Percentiles rank a stretch among this genome's conserved stretches.
phyloP scores from a whole-genome alignment of 805 yeast genomes.

The Candida wancherniae region DNA sequence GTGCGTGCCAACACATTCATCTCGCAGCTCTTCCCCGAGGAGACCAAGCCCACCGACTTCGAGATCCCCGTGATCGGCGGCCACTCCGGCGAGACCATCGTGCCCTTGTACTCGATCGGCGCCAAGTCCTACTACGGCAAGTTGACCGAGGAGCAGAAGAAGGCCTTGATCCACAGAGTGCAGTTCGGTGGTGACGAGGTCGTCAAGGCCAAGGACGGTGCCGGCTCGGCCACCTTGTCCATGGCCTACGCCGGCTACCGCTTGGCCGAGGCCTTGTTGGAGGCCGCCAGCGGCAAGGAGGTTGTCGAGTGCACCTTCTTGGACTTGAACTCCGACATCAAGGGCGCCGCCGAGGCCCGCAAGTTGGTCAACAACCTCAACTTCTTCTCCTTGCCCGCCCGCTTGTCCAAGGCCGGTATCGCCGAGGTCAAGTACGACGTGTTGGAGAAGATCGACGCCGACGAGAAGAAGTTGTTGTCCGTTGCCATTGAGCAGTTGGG shows the following conservation, averaged over 20 bases:
- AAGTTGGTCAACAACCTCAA: slow-evolving; percentile 40
- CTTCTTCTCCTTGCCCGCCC: slow-evolving; percentile 63
- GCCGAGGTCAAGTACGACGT: slow-evolving; percentile 50
- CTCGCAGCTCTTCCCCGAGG: slow-evolving; percentile 47
- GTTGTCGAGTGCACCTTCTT: slow-evolving; percentile 49
- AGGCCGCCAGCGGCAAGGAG: slow-evolving; percentile 22
- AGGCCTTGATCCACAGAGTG: slow-evolving; percentile 39
- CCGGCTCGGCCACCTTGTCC: slow-evolving; percentile 90
- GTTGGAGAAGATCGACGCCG: slow-evolving; percentile 43
- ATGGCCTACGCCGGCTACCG: slow-evolving; percentile 94
- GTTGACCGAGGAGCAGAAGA: slow-evolving; percentile 29
- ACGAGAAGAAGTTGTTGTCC: slow-evolving; percentile 52
- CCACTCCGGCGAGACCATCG: slow-evolving; percentile 92
- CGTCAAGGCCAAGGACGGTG: slow-evolving; percentile 90
- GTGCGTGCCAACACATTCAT: slow-evolving; percentile 84
- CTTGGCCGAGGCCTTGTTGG: slow-evolving; percentile 54
- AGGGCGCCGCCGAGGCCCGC: slow-evolving; percentile 50
- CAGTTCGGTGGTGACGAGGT: slow-evolving; percentile 90
- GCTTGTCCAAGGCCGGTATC: slow-evolving; percentile 51
- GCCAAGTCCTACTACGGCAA: slow-evolving; percentile 31
- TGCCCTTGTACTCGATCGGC: slow-evolving; percentile 66
- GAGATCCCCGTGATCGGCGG: slow-evolving; percentile 84
- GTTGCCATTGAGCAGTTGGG: slow-evolving; percentile 52
- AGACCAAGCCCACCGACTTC: slow-evolving; percentile 46
- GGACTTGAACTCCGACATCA: slow-evolving; percentile 44